Percentiles rank a stretch among this genome's conserved stretches.
Conservation (phyloP, 176 grass and related monocot species). For the Rhipidocladum racemiflorum region DNA sequence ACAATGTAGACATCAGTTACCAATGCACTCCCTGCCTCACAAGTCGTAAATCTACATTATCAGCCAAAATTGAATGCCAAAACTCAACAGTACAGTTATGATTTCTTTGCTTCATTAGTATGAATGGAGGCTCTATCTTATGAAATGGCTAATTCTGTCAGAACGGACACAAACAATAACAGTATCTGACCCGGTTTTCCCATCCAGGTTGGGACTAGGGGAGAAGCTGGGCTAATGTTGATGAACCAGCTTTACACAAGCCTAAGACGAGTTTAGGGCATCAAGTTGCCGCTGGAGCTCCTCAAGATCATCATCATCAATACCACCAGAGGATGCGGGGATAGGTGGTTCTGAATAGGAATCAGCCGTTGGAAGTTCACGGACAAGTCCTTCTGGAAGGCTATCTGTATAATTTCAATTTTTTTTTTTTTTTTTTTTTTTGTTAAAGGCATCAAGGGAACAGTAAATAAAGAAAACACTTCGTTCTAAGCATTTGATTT, state of each 20-base stretch:
- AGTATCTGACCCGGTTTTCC: not conserved
- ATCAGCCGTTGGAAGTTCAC: conserved; percentile 84
- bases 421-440: not conserved
- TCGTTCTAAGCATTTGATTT: conserved; percentile 4
- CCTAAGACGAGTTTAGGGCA: conserved; percentile 63
- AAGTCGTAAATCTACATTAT: not conserved
- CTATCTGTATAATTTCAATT: conserved; percentile 40
- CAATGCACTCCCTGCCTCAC: not conserved
- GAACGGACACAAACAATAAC: not conserved
- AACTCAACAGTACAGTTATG: not conserved
- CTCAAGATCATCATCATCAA: conserved; percentile 75
- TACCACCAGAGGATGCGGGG: conserved; percentile 5
- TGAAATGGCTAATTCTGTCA: conserved; percentile 2
- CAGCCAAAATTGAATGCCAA: conserved; percentile 24
- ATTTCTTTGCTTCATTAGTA: not conserved
- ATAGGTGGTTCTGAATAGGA: conserved; percentile 40
- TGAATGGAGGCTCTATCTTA: not conserved
- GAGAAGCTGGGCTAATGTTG: not conserved
- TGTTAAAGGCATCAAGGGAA: not conserved
- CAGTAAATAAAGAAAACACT: not conserved
- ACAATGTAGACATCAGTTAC: not conserved
- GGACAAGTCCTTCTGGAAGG: conserved; percentile 90
- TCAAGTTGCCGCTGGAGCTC: conserved; percentile 90
- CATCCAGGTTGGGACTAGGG: not conserved
- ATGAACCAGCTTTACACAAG: not conserved